A percentile compares a stretch with the other conserved stretches of the same genome.
Evolutionary conservation across 164 flowering plant species (phyloP).

Genomic region (Malania oleifera): DNA sequence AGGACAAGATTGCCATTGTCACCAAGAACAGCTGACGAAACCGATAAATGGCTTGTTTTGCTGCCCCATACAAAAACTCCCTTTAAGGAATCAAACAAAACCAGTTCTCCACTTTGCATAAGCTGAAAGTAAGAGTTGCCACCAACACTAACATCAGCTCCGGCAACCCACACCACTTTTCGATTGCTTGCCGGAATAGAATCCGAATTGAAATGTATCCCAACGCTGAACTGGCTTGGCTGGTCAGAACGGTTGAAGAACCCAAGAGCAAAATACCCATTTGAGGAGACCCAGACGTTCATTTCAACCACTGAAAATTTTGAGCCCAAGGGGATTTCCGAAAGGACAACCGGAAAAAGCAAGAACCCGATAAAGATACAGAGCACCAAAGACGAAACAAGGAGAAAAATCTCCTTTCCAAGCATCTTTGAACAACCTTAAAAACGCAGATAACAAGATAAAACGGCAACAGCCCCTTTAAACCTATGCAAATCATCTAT

Average conservation of each 20-base stretch:
- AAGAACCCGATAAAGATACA: conserved; percentile 22
- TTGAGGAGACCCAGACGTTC: conserved; percentile 54
- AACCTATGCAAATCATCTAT: background rate
- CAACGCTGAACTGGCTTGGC: conserved; percentile 40
- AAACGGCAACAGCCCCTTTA: background rate
- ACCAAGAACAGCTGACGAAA: conserved; percentile 46
- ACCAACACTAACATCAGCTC: conserved; percentile 44
- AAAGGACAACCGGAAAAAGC: conserved; percentile 18
- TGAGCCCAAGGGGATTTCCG: conserved; percentile 52
- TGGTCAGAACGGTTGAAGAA: conserved; percentile 42
- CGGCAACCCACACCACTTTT: conserved; percentile 61
- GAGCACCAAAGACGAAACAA: conserved; percentile 9
- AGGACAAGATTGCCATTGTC: conserved; percentile 68
- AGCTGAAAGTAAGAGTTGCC: conserved; percentile 48
- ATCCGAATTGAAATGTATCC: conserved; percentile 48
- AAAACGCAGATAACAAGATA: conserved; percentile 4
- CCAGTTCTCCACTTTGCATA: conserved; percentile 41
- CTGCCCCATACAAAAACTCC: conserved; percentile 48
- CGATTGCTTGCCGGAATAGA: conserved; percentile 39
- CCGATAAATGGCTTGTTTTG: conserved; percentile 37
- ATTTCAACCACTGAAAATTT: conserved; percentile 39
- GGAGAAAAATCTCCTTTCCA: conserved; percentile 5
- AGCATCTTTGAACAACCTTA: conserved; percentile 24
- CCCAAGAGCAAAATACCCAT: conserved; percentile 63
- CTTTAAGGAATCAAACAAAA: conserved; percentile 43